phyloP scores from a whole-genome alignment of 495 filamentous ascomycete species.

The Penicillium pancosmium region DNA sequence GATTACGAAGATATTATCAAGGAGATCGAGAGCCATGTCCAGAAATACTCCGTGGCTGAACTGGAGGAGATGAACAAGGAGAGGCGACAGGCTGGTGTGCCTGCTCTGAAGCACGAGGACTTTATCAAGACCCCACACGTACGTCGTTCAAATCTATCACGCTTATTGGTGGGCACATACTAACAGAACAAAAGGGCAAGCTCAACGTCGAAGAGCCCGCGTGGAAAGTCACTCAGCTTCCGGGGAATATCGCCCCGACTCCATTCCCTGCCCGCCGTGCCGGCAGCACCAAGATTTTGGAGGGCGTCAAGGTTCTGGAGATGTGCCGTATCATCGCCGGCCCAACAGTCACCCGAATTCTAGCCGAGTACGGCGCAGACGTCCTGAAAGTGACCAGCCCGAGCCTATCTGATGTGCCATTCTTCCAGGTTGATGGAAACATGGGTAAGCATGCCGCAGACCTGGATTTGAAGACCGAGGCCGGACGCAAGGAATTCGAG shows the following conservation, averaged over 20 bases:
- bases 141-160: conserved; percentile 23
- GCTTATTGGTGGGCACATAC: conserved; percentile 6
- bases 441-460: conserved; percentile 64
- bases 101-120: conserved; percentile 65
- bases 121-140: conserved; percentile 65
- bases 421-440: conserved; percentile 81
- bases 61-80: conserved; percentile 66
- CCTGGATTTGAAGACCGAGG: conserved; percentile 59
- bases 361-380: conserved; percentile 68
- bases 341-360: conserved; percentile 65
- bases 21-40: conserved; percentile 66
- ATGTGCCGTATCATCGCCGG: conserved; percentile 65
- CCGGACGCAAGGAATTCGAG: conserved; percentile 58
- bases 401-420: conserved; percentile 69
- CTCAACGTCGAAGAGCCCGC: conserved; percentile 50
- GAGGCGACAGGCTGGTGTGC: conserved; percentile 66
- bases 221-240: conserved; percentile 55
- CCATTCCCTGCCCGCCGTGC: conserved; percentile 48
- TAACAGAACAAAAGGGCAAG: conserved; percentile 42
- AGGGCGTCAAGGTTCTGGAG: conserved; percentile 60
- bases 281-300: conserved; percentile 35
- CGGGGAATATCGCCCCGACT: conserved; percentile 50
- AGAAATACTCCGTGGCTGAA: conserved; percentile 61
- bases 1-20: conserved; percentile 68
- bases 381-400: conserved; percentile 73